Percentiles rank a stretch among this genome's conserved stretches.
Evolutionary conservation across 2,329 filamentous ascomycete species (phyloP).

Genomic region (Ophiocordyceps camponoti-saundersi): DNA sequence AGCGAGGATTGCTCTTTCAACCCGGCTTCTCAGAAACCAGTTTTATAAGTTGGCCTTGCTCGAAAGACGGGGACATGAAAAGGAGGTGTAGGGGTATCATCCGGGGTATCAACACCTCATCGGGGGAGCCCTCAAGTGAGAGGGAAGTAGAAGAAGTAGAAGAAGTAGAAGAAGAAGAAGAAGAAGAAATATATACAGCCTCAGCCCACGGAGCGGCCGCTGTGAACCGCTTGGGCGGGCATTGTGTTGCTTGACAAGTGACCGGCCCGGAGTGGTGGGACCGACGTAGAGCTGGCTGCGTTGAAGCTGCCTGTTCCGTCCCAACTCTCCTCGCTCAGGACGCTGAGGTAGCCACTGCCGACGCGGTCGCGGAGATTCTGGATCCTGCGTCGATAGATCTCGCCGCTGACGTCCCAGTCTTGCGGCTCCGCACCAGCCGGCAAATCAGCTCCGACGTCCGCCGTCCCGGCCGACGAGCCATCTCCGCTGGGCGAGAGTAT

Average conservation of each 20-base stretch:
- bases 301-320: constrained; percentile 19
- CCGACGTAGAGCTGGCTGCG: constrained; percentile 8
- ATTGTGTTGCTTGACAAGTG: constrained; percentile 14
- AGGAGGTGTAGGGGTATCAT: constrained; percentile 11
- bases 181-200: constrained; percentile 2
- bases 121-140: not conserved
- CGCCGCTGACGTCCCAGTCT: constrained; percentile 52
- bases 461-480: not conserved
- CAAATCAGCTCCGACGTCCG: not conserved
- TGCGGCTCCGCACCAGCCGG: constrained; percentile 17
- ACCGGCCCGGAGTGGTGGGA: constrained; percentile 12
- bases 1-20: not conserved
- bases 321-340: constrained; percentile 63
- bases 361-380: constrained; percentile 74
- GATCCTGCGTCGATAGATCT: constrained; percentile 75
- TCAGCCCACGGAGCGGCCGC: constrained; percentile 33
- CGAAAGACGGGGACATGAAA: not conserved
- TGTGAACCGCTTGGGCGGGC: constrained; percentile 31
- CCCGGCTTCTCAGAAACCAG: not conserved
- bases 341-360: constrained; percentile 74
- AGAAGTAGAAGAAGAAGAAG: not conserved
- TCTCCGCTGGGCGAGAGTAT: constrained; percentile 11
- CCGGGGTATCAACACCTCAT: constrained; percentile 4
- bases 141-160: not conserved
- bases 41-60: not conserved